Evolutionary conservation across 73 alveolate genomes (phyloP).

Genomic region (Loxodes magnus): DNA sequence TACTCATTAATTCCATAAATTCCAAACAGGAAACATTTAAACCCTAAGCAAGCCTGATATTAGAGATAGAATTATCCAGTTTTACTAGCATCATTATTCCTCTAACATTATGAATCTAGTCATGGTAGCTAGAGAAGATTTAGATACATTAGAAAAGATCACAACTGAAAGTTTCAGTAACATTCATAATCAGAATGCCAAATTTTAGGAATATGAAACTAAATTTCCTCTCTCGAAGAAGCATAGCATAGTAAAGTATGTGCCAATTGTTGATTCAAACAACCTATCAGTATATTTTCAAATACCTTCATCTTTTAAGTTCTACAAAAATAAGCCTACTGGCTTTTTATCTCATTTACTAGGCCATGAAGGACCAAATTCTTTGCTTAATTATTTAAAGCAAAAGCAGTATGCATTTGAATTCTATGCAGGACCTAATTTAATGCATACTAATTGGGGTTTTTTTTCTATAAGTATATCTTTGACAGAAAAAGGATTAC

Average conservation of each 20-base stretch:
- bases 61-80: conserved; percentile 62
- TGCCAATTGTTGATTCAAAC: conserved; percentile 49
- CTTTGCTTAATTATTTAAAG: conserved; percentile 64
- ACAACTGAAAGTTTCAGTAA: conserved; percentile 54
- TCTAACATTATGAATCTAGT: conserved; percentile 74
- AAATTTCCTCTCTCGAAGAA: conserved; percentile 27
- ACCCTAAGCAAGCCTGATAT: conserved; percentile 60
- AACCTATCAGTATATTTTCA: conserved; percentile 33
- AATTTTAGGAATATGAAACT: conserved; percentile 12
- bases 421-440: conserved; percentile 30
- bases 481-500: conserved; percentile 48
- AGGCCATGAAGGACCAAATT: conserved; percentile 90
- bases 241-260: conserved; percentile 44
- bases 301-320: conserved; percentile 35
- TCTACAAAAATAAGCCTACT: conserved; percentile 64
- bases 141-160: conserved; percentile 40
- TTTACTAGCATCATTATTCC: conserved; percentile 67
- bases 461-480: conserved; percentile 21
- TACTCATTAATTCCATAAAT: conserved; percentile 40
- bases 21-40: conserved; percentile 68
- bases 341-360: conserved; percentile 57
- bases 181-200: conserved; percentile 33
- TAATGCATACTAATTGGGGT: conserved; percentile 27
- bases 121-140: conserved; percentile 46
- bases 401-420: conserved; percentile 60